Percentiles rank a stretch among this genome's conserved stretches.
Conservation (phyloP, 2,329 filamentous ascomycete genomes). For the Colletotrichum sansevieriae region DNA sequence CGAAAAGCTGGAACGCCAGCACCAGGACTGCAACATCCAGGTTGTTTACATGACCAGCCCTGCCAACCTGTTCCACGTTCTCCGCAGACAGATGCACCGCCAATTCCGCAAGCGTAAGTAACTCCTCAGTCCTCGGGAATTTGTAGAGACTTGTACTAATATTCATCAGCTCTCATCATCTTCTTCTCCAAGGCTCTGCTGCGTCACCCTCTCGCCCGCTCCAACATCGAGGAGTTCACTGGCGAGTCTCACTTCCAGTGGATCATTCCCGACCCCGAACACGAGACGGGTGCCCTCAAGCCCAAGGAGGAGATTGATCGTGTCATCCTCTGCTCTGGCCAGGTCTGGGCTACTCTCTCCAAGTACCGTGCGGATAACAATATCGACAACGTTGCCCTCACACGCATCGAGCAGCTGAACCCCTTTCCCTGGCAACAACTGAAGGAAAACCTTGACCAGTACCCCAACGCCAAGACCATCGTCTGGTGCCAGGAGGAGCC, state of each 20-base stretch:
- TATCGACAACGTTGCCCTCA: conserved; percentile 92
- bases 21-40: conserved; percentile 99
- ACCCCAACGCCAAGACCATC: conserved; percentile 97
- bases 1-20: conserved; percentile 94
- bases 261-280: conserved; percentile 93
- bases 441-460: conserved; percentile 95
- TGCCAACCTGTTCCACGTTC: conserved; percentile 94
- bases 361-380: conserved; percentile 92
- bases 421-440: conserved; percentile 99
- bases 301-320: conserved; percentile 89
- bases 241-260: conserved; percentile 94
- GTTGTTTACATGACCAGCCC: conserved; percentile 98
- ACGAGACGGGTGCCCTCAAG: conserved; percentile 81
- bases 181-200: conserved; percentile 99
- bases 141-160: conserved; percentile 43
- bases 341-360: conserved; percentile 90
- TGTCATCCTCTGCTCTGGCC: conserved; percentile 93
- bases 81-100: conserved; percentile 97
- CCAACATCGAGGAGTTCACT: conserved; percentile 89
- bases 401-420: conserved; percentile 96
- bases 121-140: neutral
- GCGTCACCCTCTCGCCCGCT: conserved; percentile 92
- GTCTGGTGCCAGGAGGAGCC: conserved; percentile 99
- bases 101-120: conserved; percentile 97
- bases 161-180: conserved; percentile 80